Conservation (phyloP, 2,329 filamentous ascomycete genomes). For the Chlorencoelia australis region DNA sequence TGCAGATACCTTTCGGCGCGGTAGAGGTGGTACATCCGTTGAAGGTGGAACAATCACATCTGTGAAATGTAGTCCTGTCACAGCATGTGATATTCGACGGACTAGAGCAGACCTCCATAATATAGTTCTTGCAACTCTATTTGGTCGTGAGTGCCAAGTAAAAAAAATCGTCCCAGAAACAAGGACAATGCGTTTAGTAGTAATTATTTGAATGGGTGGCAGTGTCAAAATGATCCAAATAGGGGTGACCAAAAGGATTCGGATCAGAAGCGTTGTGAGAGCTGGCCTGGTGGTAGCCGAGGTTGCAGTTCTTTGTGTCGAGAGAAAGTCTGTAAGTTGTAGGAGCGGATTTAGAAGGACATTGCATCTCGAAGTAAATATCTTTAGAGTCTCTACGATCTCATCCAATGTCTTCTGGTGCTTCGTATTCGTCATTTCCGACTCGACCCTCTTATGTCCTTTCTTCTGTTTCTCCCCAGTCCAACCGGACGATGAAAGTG, state of each 20-base stretch:
- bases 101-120: conserved; percentile 80
- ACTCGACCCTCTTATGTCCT: conserved; percentile 35
- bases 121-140: conserved; percentile 73
- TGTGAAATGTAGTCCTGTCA: conserved; percentile 74
- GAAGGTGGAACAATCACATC: conserved; percentile 29
- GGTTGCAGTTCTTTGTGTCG: conserved; percentile 80
- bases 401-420: conserved; percentile 95
- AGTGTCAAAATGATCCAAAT: conserved; percentile 78
- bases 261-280: conserved; percentile 78
- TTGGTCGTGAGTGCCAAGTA: conserved; percentile 86
- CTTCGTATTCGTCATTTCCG: conserved; percentile 55
- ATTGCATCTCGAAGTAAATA: conserved; percentile 86
- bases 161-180: conserved; percentile 75
- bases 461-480: conserved; percentile 48
- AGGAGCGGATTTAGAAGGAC: conserved; percentile 83
- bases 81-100: conserved; percentile 54
- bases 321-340: conserved; percentile 84
- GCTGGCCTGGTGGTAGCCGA: conserved; percentile 86
- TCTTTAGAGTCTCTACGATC: conserved; percentile 86
- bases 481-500: conserved; percentile 77
- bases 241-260: conserved; percentile 79
- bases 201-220: conserved; percentile 75
- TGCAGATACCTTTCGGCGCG: conserved; percentile 20
- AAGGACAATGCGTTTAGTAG: conserved; percentile 74
- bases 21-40: conserved; percentile 24